Percentiles rank a stretch among this genome's conserved stretches.
Conservation (phyloP, 805 yeast species). For the Debaryomyces tyrocola region DNA sequence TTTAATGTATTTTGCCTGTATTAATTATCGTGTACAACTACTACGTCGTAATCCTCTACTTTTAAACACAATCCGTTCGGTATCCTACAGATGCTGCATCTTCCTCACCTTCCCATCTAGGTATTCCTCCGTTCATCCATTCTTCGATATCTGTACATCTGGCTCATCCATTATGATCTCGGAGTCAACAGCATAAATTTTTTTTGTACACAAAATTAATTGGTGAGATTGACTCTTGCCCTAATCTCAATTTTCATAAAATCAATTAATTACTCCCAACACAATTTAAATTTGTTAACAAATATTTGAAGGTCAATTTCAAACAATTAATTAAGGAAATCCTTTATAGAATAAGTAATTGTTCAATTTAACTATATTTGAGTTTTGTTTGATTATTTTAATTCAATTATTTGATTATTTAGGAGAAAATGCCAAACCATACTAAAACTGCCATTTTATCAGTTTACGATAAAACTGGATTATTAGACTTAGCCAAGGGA, state of each 20-base stretch:
- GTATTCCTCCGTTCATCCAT: neutral
- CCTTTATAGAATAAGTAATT: neutral
- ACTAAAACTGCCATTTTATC: slow-evolving; percentile 91
- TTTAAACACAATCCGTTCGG: too few species aligned
- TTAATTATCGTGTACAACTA: neutral
- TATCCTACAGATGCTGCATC: too few species aligned
- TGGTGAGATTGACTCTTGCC: slow-evolving; percentile 3
- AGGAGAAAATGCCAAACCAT: slow-evolving; percentile 32
- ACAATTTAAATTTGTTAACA: neutral
- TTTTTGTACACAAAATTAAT: neutral
- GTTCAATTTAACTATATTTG: neutral
- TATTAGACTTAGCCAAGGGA: slow-evolving; percentile 95
- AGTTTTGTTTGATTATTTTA: neutral
- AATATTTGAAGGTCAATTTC: neutral
- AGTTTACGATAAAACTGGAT: slow-evolving; percentile 96
- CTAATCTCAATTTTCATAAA: slow-evolving; percentile 2
- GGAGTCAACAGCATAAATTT: slow-evolving; percentile 4
- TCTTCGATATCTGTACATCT: neutral
- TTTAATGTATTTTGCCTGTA: neutral
- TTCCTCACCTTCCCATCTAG: too few species aligned
- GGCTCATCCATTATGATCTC: neutral
- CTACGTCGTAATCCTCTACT: neutral
- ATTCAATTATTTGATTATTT: slow-evolving; percentile 1
- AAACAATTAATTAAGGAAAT: neutral
- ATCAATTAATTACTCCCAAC: slow-evolving; percentile 1